phyloP scores from a whole-genome alignment of 805 yeast species.

The Candida suzukii region DNA sequence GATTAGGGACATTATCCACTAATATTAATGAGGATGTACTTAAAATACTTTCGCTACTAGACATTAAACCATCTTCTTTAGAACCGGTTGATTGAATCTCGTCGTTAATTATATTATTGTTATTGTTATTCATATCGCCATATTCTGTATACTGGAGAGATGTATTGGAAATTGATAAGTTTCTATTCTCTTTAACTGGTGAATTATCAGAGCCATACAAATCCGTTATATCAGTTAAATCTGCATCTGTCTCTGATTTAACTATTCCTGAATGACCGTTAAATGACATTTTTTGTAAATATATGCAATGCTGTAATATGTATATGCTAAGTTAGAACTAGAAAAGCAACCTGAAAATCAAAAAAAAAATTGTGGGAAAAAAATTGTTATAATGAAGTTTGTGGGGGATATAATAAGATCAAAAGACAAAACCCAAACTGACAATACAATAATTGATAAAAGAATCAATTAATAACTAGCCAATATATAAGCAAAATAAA shows the following conservation, averaged over 20 bases:
- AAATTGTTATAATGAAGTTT: too few relatives aligned
- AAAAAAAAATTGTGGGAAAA: too few relatives aligned
- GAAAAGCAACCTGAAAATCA: too few relatives aligned
- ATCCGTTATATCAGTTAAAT: background rate
- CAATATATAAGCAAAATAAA: too few relatives aligned
- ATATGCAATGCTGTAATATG: too few relatives aligned
- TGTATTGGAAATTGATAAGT: background rate
- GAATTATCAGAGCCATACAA: background rate
- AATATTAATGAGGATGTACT: background rate
- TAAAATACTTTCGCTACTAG: background rate
- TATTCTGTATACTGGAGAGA: background rate
- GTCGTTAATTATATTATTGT: background rate
- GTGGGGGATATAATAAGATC: too few relatives aligned
- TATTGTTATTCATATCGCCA: background rate
- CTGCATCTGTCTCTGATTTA: background rate
- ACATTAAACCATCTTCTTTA: background rate
- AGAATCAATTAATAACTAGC: too few relatives aligned
- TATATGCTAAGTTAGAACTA: too few relatives aligned
- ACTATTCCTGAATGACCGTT: background rate
- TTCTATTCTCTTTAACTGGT: background rate
- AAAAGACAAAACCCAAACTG: too few relatives aligned
- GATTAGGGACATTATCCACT: background rate
- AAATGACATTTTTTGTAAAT: slow-evolving; percentile 1
- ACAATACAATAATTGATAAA: too few relatives aligned
- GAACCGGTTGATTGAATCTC: background rate